These are phyloP conservation scores for Styphnolobium japonicum DNA, from an alignment of 306 rosid species.

Conservation along the genomic window DNA sequence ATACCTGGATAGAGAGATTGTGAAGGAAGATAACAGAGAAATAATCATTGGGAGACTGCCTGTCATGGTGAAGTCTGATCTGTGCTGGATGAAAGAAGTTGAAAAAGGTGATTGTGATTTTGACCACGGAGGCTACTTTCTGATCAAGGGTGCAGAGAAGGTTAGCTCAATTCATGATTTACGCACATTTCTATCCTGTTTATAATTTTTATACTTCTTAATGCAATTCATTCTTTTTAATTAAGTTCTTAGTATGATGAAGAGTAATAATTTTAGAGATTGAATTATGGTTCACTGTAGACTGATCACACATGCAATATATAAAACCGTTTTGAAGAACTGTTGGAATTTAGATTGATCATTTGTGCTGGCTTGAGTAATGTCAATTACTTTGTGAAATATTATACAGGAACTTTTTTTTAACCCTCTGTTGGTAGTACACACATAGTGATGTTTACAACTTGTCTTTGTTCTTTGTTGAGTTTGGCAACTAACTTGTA, in stretches of 20 bases:
- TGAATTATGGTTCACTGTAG: not conserved
- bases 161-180: slow-evolving; percentile 36
- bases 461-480: not conserved
- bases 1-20: slow-evolving; percentile 35
- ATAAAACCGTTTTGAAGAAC: not conserved
- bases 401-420: too few relatives aligned
- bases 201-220: not conserved
- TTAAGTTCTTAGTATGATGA: not conserved
- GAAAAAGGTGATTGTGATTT: slow-evolving; percentile 81
- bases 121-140: slow-evolving; percentile 90
- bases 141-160: slow-evolving; percentile 94
- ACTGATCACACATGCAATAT: too few relatives aligned
- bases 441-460: not conserved
- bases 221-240: not conserved
- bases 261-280: not conserved
- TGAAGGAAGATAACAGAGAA: slow-evolving; percentile 49
- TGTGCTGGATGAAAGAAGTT: slow-evolving; percentile 79
- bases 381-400: not conserved
- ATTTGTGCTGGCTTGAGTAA: not conserved
- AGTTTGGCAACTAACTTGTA: not conserved
- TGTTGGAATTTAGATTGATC: not conserved
- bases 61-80: slow-evolving; percentile 88
- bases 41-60: slow-evolving; percentile 75
- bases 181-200: not conserved
- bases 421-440: not conserved